Percentiles rank a stretch among this genome's conserved stretches.
phyloP scores from a whole-genome alignment of 2,329 filamentous ascomycete genomes.

The Diatrype stigma region DNA sequence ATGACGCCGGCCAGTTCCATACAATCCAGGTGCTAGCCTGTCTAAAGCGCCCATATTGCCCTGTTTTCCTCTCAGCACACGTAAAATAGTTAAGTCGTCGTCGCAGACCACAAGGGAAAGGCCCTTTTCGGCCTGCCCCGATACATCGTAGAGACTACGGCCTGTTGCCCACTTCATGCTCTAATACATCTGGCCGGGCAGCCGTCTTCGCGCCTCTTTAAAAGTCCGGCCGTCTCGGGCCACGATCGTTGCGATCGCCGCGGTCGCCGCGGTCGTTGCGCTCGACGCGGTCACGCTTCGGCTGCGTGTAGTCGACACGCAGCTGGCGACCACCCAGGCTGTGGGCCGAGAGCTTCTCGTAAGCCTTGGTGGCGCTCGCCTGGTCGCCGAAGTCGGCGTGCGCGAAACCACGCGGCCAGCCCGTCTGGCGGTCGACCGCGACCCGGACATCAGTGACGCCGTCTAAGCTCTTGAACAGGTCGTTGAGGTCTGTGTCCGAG shows the following conservation, averaged over 20 bases:
- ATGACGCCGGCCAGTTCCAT: too few relatives aligned
- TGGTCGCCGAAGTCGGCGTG: slow-evolving; percentile 75
- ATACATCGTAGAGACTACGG: background rate
- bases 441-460: slow-evolving; percentile 75
- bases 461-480: slow-evolving; percentile 65
- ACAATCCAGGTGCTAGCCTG: background rate
- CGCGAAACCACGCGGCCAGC: slow-evolving; percentile 77
- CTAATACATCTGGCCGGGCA: background rate
- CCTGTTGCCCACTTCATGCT: background rate
- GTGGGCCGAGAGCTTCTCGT: slow-evolving; percentile 50
- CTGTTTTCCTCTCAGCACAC: background rate
- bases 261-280: background rate
- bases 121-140: background rate
- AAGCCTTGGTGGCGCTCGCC: slow-evolving; percentile 59
- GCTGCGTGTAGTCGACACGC: slow-evolving; percentile 57
- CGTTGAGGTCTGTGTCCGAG: slow-evolving; percentile 76
- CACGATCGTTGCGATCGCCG: background rate
- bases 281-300: slow-evolving; percentile 1
- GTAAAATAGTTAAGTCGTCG: background rate
- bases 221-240: too few relatives aligned
- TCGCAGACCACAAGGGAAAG: background rate
- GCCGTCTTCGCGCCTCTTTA: background rate
- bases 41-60: too few relatives aligned
- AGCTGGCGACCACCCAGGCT: slow-evolving; percentile 63
- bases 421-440: slow-evolving; percentile 75